These are phyloP conservation scores for Monosporascus sp. DNA, from an alignment of 2,329 filamentous ascomycete species.

Conservation along the genomic window DNA sequence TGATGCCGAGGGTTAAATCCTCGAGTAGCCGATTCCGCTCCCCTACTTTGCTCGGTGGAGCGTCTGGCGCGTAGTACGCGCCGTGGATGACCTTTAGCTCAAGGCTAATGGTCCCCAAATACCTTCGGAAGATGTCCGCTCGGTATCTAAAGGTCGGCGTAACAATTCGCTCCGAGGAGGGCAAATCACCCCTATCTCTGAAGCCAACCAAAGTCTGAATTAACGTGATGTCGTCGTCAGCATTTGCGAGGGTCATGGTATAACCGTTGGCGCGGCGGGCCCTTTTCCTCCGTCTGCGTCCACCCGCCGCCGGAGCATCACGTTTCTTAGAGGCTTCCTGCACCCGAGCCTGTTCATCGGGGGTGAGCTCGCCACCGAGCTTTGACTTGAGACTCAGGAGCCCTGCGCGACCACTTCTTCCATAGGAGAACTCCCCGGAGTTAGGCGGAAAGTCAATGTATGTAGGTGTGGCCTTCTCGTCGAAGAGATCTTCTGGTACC, in stretches of 20 bases:
- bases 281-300: not conserved
- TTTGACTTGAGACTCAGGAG: conserved; percentile 3
- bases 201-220: conserved; percentile 1
- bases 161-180: not conserved
- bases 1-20: no score
- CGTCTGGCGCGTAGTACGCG: no score
- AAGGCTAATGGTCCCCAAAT: not conserved
- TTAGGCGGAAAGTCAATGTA: conserved; percentile 6
- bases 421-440: conserved; percentile 3
- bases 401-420: conserved; percentile 5
- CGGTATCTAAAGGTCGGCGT: conserved; percentile 2
- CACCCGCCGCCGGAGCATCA: not conserved
- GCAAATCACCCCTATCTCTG: not conserved
- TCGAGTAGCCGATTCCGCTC: not conserved
- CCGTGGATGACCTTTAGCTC: no score
- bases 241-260: conserved; percentile 3
- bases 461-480: conserved; percentile 4
- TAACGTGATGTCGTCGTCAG: conserved; percentile 3
- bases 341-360: not conserved
- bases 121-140: not conserved
- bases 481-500: not conserved
- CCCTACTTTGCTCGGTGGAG: not conserved
- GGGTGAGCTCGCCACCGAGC: conserved; percentile 5
- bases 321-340: not conserved
- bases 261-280: not conserved